Evolutionary conservation across 352 stramenopile species (phyloP).

Genomic region (Thalassiosira sp.): DNA sequence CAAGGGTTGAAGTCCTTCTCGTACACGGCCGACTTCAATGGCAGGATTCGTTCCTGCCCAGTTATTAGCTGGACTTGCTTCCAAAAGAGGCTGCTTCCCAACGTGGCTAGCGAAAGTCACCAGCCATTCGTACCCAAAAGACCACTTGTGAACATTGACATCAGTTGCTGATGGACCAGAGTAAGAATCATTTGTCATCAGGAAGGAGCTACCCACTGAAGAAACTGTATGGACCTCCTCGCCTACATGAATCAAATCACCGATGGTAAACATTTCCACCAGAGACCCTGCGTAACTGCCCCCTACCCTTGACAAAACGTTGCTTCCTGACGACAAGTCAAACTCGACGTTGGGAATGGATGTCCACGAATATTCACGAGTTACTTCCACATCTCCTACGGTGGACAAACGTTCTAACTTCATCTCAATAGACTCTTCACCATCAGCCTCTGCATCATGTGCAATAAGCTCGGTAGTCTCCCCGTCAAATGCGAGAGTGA

Average conservation of each 20-base stretch:
- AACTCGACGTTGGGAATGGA: constrained; percentile 55
- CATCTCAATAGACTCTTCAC: constrained; percentile 66
- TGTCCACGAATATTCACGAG: constrained; percentile 57
- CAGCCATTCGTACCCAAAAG: constrained; percentile 84
- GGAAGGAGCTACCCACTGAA: constrained; percentile 37
- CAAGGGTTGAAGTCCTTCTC: constrained; percentile 89
- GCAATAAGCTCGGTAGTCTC: constrained; percentile 88
- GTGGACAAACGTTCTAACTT: constrained; percentile 73
- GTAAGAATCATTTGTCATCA: constrained; percentile 51
- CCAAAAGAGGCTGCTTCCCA: constrained; percentile 87
- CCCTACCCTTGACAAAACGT: constrained; percentile 38
- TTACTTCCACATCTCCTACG: constrained; percentile 78
- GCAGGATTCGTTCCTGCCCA: constrained; percentile 92
- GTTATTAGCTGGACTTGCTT: constrained; percentile 86
- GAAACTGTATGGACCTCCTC: constrained; percentile 44
- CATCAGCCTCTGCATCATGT: constrained; percentile 85
- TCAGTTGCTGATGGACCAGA: constrained; percentile 54
- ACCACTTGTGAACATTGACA: constrained; percentile 76
- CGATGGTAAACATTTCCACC: constrained; percentile 39
- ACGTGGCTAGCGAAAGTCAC: constrained; percentile 82
- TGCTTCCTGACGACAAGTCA: constrained; percentile 43
- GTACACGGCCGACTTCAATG: constrained; percentile 84
- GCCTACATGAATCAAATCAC: constrained; percentile 77
- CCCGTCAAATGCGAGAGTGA: constrained; percentile 89
- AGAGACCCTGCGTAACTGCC: constrained; percentile 43